phyloP scores from a whole-genome alignment of 805 yeast genomes.

The Kodamaea restingae region DNA sequence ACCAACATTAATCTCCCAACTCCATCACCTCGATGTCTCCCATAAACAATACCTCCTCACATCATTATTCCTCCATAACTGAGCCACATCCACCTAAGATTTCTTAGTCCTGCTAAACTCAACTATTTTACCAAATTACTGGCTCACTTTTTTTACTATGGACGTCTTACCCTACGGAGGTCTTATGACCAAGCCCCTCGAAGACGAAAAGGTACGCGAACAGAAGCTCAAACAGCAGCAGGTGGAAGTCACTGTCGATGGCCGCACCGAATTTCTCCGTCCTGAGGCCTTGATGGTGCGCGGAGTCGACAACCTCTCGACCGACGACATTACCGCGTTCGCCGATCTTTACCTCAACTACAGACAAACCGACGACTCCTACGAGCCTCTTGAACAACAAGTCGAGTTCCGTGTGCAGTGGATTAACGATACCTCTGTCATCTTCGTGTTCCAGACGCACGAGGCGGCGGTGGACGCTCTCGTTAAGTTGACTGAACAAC shows the following conservation, averaged over 20 bases:
- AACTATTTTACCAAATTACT: too few relatives aligned
- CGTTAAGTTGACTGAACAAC: slow-evolving; percentile 1
- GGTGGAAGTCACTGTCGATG: slow-evolving; percentile 30
- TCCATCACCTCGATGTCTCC: too few relatives aligned
- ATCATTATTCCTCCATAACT: too few relatives aligned
- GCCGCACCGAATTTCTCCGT: slow-evolving; percentile 31
- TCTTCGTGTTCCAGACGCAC: slow-evolving; percentile 48
- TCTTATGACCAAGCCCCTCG: slow-evolving; percentile 35
- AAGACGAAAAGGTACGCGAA: slow-evolving; percentile 34
- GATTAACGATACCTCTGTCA: slow-evolving; percentile 61
- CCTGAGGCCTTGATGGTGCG: slow-evolving; percentile 47
- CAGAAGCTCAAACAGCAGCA: slow-evolving; percentile 28
- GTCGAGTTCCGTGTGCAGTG: slow-evolving; percentile 51
- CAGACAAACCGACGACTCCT: slow-evolving; percentile 14
- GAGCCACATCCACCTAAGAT: too few relatives aligned
- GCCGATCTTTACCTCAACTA: slow-evolving; percentile 46
- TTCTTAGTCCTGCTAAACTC: too few relatives aligned
- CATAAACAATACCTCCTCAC: too few relatives aligned
- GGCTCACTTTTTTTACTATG: background rate
- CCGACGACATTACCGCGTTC: slow-evolving; percentile 54
- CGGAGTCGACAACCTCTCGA: slow-evolving; percentile 64
- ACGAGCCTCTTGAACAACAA: slow-evolving; percentile 17
- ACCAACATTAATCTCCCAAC: too few relatives aligned
- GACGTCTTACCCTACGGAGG: slow-evolving; percentile 34
- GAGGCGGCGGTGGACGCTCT: slow-evolving; percentile 39